Evolutionary conservation across 2,329 filamentous ascomycete genomes (phyloP).

Genomic region (Plectosphaerella cucumerina): DNA sequence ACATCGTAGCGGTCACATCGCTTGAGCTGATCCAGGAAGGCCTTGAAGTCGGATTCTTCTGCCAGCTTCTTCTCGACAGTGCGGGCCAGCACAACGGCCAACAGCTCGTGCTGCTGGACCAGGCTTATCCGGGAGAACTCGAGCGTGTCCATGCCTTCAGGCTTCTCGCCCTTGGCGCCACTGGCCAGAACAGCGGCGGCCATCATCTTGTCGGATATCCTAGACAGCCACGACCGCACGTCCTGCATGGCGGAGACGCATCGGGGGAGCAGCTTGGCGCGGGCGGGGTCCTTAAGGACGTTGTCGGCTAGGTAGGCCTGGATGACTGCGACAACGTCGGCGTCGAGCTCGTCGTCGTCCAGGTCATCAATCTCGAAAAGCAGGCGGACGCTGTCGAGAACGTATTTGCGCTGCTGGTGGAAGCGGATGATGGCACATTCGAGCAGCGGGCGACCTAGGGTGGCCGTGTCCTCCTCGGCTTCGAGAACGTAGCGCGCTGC

Average conservation of each 20-base stretch:
- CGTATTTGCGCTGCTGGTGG: conserved; percentile 77
- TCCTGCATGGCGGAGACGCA: conserved; percentile 73
- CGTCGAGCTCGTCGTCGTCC: conserved; percentile 50
- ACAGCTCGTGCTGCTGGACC: conserved; percentile 81
- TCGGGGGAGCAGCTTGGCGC: conserved; percentile 62
- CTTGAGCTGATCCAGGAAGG: conserved; percentile 65
- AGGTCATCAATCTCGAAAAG: conserved; percentile 67
- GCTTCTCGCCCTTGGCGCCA: conserved; percentile 40
- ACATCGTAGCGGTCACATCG: conserved; percentile 74
- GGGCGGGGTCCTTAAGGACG: conserved; percentile 45
- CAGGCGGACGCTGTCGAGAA: conserved; percentile 80
- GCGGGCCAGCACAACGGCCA: conserved; percentile 75
- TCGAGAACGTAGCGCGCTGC: conserved; percentile 74
- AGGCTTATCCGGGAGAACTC: conserved; percentile 78
- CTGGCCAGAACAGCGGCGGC: conserved; percentile 73
- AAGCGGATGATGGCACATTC: conserved; percentile 82
- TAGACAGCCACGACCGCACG: conserved; percentile 73
- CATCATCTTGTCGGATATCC: conserved; percentile 70
- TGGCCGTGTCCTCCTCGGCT: conserved; percentile 63
- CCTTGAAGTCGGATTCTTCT: conserved; percentile 66
- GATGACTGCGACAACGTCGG: conserved; percentile 42
- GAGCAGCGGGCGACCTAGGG: conserved; percentile 67
- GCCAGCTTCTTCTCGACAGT: conserved; percentile 74
- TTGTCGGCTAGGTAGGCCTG: conserved; percentile 52
- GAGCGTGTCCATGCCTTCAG: conserved; percentile 70